Evolutionary conservation across 495 filamentous ascomycete species (phyloP), one percentile per base, ranked within the genome.

Genomic region (Bryoglossum gracile): DNA sequence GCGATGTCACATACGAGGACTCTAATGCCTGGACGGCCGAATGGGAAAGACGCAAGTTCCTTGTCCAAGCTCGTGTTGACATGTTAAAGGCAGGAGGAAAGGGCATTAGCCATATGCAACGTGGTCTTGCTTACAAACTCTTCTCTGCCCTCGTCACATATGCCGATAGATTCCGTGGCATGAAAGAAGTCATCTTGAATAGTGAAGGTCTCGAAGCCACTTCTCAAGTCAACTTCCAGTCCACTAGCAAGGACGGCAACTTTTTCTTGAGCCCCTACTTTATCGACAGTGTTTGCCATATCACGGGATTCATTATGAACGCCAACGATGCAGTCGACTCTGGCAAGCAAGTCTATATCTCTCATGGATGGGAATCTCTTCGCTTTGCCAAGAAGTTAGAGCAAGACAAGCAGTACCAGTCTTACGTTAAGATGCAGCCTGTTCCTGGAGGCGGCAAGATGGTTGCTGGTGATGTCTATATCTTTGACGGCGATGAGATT

Each of bases 221-320:
- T 22, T 78, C 80, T 33, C 66, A 73, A 28, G 77, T 94, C 37
- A 69, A 69, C 39, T 87, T 89, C 63, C 74, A 82, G 46, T 68
- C 68, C 6, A 66, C 63, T 0, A 66, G 73, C 10, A 68, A 75
- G 10, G 73, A 76, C 37, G 84, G 78, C 39, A 77, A 72, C 43
- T 88, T 78, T 65, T 68, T 75, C 50, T 77, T 80, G 46, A 76
- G 76, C 42, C 84, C 84, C 2, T 83, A 81, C 62, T 85, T 80
- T 71, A 83, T 87, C 34, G 85, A 89, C 60, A 82, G 78, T 34
- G 51, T 77, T 34, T 76, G 74, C 53, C 78, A 83, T 54, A 69
- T 84, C 23, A 79, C 82, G 8, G 86, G 86, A 19, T 89, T 91
- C 63, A 80, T 83, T 52, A 82, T 87, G 68, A 89, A 90, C 59